Evolutionary conservation across 2,329 filamentous ascomycete genomes (phyloP).

Genomic region (Didymella pomorum): DNA sequence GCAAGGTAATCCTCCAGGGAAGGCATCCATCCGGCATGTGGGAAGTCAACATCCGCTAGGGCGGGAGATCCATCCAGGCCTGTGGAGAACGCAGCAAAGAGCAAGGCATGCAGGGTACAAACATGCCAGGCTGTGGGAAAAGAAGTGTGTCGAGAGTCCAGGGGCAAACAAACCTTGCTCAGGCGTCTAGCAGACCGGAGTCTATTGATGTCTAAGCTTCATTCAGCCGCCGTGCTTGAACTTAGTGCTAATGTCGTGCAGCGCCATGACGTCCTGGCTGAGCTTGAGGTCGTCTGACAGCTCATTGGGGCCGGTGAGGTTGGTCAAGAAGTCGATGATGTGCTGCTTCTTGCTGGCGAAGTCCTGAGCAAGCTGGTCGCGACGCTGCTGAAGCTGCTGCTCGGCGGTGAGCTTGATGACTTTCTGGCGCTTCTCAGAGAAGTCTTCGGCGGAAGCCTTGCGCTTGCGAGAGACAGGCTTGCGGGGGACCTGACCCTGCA

Average conservation of each 20-base stretch:
- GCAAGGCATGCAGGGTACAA: slow-evolving; percentile 32
- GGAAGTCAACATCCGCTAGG: slow-evolving; percentile 36
- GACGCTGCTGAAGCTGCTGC: slow-evolving; percentile 45
- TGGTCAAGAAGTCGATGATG: slow-evolving; percentile 45
- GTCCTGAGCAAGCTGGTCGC: slow-evolving; percentile 40
- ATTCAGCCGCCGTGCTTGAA: slow-evolving; percentile 48
- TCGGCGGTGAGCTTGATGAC: slow-evolving; percentile 42
- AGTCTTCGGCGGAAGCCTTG: slow-evolving; percentile 44
- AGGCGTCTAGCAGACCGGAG: slow-evolving; percentile 31
- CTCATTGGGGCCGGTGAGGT: slow-evolving; percentile 46
- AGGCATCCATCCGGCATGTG: slow-evolving; percentile 37
- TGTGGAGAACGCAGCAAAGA: slow-evolving; percentile 33
- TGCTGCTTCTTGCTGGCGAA: slow-evolving; percentile 48
- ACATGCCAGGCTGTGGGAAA: slow-evolving; percentile 31
- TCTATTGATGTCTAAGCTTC: slow-evolving; percentile 24
- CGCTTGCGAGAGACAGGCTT: slow-evolving; percentile 46
- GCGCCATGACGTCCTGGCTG: slow-evolving; percentile 44
- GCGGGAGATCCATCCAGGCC: slow-evolving; percentile 35
- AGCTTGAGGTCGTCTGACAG: slow-evolving; percentile 46
- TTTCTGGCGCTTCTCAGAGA: slow-evolving; percentile 47
- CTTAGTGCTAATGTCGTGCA: slow-evolving; percentile 47
- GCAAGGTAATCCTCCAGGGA: slow-evolving; percentile 26
- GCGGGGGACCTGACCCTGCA: slow-evolving; percentile 35
- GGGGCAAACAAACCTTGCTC: slow-evolving; percentile 43
- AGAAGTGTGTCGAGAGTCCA: slow-evolving; percentile 31